Conservation (phyloP, 306 rosid species). For the Begonia loranthoides region DNA sequence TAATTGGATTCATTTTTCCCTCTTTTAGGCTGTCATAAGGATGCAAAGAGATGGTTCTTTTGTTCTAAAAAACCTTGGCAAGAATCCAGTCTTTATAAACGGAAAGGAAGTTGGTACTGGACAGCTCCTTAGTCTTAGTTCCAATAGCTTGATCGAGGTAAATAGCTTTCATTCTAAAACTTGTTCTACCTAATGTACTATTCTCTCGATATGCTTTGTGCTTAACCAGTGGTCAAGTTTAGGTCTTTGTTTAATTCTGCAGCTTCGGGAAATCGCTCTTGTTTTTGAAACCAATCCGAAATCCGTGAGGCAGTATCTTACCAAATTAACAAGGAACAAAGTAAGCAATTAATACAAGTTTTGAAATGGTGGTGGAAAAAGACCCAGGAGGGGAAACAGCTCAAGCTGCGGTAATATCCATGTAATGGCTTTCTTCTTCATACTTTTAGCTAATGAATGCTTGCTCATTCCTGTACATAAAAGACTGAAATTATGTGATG, state of each 20-base stretch:
- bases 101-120: conserved; percentile 53
- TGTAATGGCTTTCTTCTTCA: too few species aligned
- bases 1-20: background rate
- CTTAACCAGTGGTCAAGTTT: background rate
- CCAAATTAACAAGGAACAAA: conserved; percentile 8
- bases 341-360: conserved; percentile 10
- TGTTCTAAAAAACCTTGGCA: conserved; percentile 55
- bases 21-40: conserved; percentile 59
- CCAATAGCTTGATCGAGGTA: conserved; percentile 68
- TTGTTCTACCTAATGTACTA: conserved; percentile 9
- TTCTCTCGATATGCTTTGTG: background rate
- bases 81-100: conserved; percentile 53
- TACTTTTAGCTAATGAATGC: too few species aligned
- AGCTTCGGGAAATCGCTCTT: conserved; percentile 60
- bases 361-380: conserved; percentile 19
- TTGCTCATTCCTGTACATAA: too few species aligned
- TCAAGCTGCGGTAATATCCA: too few species aligned
- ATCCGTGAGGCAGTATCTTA: conserved; percentile 32
- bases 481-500: too few species aligned
- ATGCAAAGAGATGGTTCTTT: conserved; percentile 65
- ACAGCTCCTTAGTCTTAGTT: conserved; percentile 29
- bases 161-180: background rate
- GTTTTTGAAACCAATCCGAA: conserved; percentile 44
- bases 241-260: conserved; percentile 23
- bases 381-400: conserved; percentile 1